Evolutionary conservation across 345 rosid species (phyloP).

Genomic region (Rhodamnia rubescens): DNA sequence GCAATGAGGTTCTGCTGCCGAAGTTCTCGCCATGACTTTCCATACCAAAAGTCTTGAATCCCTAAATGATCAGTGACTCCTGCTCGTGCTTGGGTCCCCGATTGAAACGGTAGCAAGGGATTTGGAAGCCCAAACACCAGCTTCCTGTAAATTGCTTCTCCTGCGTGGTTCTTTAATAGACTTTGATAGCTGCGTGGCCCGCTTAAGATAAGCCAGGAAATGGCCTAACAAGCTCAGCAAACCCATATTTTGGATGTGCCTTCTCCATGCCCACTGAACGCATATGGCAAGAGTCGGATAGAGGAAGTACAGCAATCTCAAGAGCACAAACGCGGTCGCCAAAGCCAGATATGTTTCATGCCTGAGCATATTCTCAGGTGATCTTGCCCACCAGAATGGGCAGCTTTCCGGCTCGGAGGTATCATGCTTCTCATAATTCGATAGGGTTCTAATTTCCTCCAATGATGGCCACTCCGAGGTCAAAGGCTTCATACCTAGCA

Average conservation of each 20-base stretch:
- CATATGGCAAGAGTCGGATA: conserved; percentile 37
- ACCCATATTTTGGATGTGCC: conserved; percentile 31
- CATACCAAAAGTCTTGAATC: neutral
- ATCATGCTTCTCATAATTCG: conserved; percentile 38
- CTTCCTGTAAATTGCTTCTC: conserved; percentile 82
- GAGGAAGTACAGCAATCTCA: conserved; percentile 43
- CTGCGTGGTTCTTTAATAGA: conserved; percentile 68
- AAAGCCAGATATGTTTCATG: conserved; percentile 78
- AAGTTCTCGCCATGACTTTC: neutral
- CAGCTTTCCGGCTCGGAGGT: conserved; percentile 60
- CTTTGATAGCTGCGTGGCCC: conserved; percentile 35
- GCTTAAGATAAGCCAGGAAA: conserved; percentile 41
- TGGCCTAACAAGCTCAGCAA: conserved; percentile 54
- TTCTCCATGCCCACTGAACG: conserved; percentile 37
- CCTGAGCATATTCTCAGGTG: conserved; percentile 76
- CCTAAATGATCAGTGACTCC: conserved; percentile 6
- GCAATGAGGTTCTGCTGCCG: neutral
- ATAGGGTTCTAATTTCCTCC: conserved; percentile 20
- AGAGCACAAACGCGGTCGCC: conserved; percentile 59
- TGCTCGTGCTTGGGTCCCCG: conserved; percentile 71
- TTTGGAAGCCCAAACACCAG: conserved; percentile 89
- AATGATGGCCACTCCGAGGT: conserved; percentile 21
- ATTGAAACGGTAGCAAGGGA: conserved; percentile 90
- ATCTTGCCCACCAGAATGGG: conserved; percentile 93
- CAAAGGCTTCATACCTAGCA: conserved; percentile 36